Percentiles rank a stretch among this genome's conserved stretches.
phyloP scores from a whole-genome alignment of 495 filamentous ascomycete species.

The Clohesyomyces aquaticus region DNA sequence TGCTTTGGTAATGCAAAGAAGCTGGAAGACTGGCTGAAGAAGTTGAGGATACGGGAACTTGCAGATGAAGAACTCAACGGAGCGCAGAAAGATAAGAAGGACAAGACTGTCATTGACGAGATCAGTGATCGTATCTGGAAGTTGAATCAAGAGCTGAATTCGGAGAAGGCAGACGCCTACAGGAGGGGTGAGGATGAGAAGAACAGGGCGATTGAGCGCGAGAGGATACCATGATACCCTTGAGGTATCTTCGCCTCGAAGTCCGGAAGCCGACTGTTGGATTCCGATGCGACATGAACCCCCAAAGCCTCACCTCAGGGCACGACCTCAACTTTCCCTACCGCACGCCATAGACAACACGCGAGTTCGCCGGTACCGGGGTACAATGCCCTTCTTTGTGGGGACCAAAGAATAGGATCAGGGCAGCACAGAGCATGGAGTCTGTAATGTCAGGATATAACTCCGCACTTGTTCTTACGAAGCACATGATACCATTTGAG shows the following conservation, averaged over 20 bases:
- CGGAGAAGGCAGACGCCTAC: conserved; percentile 13
- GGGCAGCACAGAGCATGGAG: no score
- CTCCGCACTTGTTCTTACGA: no score
- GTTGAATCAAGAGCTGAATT: conserved; percentile 21
- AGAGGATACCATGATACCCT: conserved; percentile 11
- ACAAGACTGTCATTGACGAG: conserved; percentile 6
- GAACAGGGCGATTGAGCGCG: conserved; percentile 26
- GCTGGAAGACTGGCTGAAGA: conserved; percentile 23
- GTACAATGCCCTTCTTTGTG: no score
- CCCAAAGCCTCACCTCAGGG: no score
- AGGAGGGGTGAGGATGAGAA: conserved; percentile 25
- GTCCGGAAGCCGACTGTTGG: no score
- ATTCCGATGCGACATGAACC: no score
- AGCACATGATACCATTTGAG: no score
- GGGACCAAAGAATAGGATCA: no score
- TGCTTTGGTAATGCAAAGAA: conserved; percentile 33
- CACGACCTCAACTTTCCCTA: no score
- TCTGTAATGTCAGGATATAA: no score
- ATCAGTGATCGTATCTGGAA: not conserved
- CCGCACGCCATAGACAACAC: no score
- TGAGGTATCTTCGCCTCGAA: not conserved
- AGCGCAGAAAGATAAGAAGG: conserved; percentile 18
- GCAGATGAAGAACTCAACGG: conserved; percentile 15
- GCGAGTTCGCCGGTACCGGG: no score
- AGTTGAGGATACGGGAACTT: conserved; percentile 16